Conservation (phyloP, 2,329 filamentous ascomycete species). For the Sporothrix euskadiensis region DNA sequence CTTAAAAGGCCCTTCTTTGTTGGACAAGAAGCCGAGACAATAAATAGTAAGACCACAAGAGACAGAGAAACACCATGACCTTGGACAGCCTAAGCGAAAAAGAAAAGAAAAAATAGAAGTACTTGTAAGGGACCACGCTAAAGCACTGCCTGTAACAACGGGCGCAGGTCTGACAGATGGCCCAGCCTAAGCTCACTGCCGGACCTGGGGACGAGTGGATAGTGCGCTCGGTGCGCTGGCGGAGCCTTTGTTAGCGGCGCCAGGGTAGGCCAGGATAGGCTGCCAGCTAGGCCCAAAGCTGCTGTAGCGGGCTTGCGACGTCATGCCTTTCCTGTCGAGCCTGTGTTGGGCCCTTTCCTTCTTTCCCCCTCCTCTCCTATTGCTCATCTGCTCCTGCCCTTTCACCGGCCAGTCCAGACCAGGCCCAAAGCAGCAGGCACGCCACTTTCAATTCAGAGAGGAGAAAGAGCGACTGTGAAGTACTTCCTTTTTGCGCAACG, state of each 20-base stretch:
- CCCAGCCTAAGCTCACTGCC: not conserved
- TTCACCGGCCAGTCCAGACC: slow-evolving; percentile 12
- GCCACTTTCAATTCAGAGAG: slow-evolving; percentile 9
- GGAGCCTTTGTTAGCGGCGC: not conserved
- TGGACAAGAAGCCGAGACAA: not conserved
- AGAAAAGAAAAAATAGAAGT: not conserved
- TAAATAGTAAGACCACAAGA: not conserved
- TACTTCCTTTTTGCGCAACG: not conserved
- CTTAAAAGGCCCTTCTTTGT: not conserved
- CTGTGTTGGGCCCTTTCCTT: not conserved
- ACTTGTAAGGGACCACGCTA: not conserved
- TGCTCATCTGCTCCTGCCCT: not conserved
- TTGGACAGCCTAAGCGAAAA: not conserved
- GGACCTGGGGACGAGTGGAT: not conserved
- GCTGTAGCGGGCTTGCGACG: slow-evolving; percentile 20
- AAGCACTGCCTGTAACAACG: not conserved
- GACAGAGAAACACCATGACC: not conserved
- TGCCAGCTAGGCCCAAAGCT: slow-evolving; percentile 4
- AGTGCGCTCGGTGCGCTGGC: not conserved
- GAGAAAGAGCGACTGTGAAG: slow-evolving; percentile 1
- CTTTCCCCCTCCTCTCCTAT: not conserved
- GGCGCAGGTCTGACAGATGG: not conserved
- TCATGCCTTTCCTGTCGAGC: slow-evolving; percentile 16
- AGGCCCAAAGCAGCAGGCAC: slow-evolving; percentile 16
- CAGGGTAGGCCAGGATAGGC: not conserved